Base-by-base conservation (phyloP, 805 yeast genomes). In the Wickerhamomyces bisporus region DNA sequence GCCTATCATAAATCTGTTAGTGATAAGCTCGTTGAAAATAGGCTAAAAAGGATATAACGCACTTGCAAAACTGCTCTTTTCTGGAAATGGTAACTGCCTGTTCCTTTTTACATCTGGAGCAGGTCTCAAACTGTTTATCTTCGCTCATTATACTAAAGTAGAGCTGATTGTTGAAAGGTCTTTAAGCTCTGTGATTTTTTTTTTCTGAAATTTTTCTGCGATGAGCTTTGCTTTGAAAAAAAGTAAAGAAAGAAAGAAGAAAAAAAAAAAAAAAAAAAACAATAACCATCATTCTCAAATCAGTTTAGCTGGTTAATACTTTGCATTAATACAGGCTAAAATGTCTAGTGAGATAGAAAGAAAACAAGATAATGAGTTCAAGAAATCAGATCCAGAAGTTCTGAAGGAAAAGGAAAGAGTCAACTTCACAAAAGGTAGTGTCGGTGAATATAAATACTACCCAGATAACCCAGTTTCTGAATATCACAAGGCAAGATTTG, bases 391-490 rank as follows among this genome's bases (percentile, higher is more conserved):
- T 10, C 58, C 58, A 24, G 52, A 37, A 16, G 50, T 53, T 14
- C 49, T 48, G 34, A 43, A 60, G 35, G 68, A 69, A 30, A 68
- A 64, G 36, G 50, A 50, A 4, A 62, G 68, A 39, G 77, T 78
- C 3, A 71, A 75, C 45, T 83, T 81, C 47, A 70, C 81, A 10
- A 58, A 71, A 36, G 84, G 81, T 17, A 61, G 63, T 38, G 56
- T 38, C 53, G 77, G 77, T 4, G 65, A 75, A 15, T 72, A 67
- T 57, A 79, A 78, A 54, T 82, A 77, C 53, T 87, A 84, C 52
- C 98, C 98, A 1, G 98, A 93, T 48, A 78, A 79, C 38, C 98
- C 98, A 18, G 79, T 83, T 8, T 75, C 80, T 28, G 72, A 75
- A 36, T 63, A 76, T 19, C 89, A 86, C 56, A 79, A 79, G 53